Evolutionary conservation across 2,329 filamentous ascomycete species (phyloP).

Genomic region (Xylaria sp.): DNA sequence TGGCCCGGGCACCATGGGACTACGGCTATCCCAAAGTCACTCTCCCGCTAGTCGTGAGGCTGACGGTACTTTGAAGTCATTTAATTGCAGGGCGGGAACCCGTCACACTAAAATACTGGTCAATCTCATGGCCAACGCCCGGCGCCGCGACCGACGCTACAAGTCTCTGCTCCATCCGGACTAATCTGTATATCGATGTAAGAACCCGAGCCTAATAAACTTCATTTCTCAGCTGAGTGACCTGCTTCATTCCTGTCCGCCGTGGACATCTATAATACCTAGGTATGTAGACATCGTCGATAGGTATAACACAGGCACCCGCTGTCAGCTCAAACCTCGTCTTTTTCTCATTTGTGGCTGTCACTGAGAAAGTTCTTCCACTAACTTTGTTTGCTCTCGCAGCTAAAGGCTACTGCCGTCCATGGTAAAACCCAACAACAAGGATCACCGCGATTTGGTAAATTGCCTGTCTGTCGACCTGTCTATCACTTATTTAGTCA

Average conservation of each 20-base stretch:
- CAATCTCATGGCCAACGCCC: background rate
- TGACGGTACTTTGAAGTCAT: conserved; percentile 11
- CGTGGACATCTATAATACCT: no score
- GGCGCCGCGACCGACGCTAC: no score
- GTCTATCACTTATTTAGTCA: background rate
- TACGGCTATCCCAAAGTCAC: conserved; percentile 17
- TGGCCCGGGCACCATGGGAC: conserved; percentile 15
- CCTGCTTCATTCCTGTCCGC: no score
- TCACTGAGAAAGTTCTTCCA: background rate
- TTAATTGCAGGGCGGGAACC: conserved; percentile 34
- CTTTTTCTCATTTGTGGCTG: background rate
- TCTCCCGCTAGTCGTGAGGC: conserved; percentile 2
- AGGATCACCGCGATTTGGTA: conserved; percentile 15
- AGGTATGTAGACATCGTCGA: no score
- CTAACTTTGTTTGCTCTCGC: conserved; percentile 22
- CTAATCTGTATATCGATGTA: conserved; percentile 17
- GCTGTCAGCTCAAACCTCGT: background rate
- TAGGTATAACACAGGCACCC: no score
- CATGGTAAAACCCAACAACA: conserved; percentile 14
- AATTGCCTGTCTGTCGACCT: conserved; percentile 11
- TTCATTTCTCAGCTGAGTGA: no score
- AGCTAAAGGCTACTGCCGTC: background rate
- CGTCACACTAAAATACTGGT: conserved; percentile 16
- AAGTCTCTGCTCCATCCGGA: conserved; percentile 1
- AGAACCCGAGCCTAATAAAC: no score